These are phyloP conservation scores for Coemansia sp. DNA, from an alignment of 192 early-diverging fungal species.

Conservation along the genomic window DNA sequence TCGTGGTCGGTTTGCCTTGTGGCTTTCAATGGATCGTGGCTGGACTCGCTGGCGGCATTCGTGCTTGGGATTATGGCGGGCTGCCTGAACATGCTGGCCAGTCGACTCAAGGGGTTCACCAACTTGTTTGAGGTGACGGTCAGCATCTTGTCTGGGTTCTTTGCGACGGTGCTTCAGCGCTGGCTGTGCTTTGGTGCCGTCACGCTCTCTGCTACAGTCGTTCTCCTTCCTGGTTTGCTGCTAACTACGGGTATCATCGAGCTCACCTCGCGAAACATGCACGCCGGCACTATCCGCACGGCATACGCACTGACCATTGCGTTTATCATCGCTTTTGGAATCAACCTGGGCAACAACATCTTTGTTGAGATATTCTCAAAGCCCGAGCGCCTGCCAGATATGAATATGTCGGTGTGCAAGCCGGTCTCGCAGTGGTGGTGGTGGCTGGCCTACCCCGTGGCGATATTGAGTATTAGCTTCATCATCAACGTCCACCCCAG, in stretches of 20 bases:
- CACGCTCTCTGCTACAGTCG: constrained; percentile 58
- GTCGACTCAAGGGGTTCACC: constrained; percentile 54
- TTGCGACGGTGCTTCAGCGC: constrained; percentile 51
- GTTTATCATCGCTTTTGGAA: constrained; percentile 69
- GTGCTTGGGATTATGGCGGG: constrained; percentile 55
- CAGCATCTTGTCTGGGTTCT: constrained; percentile 58
- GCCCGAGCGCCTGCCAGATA: constrained; percentile 10
- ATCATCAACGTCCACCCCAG: constrained; percentile 54
- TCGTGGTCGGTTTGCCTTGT: constrained; percentile 59
- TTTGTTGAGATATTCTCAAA: constrained; percentile 58
- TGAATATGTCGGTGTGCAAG: constrained; percentile 20
- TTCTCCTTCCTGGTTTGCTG: constrained; percentile 65
- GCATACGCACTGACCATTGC: constrained; percentile 76
- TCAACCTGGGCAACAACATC: constrained; percentile 59
- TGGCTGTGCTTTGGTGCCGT: constrained; percentile 62
- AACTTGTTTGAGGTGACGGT: constrained; percentile 67
- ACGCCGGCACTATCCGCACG: constrained; percentile 78
- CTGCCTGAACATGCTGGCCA: constrained; percentile 56
- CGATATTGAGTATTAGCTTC: constrained; percentile 53
- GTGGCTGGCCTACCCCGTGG: constrained; percentile 57
- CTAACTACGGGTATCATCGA: constrained; percentile 82
- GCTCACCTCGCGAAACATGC: constrained; percentile 76
- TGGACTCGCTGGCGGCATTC: constrained; percentile 57
- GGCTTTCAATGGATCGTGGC: constrained; percentile 65
- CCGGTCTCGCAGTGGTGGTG: constrained; percentile 47